Base-by-base conservation (phyloP, 371 early-diverging fungal species). In the Fennellomyces sp. region DNA sequence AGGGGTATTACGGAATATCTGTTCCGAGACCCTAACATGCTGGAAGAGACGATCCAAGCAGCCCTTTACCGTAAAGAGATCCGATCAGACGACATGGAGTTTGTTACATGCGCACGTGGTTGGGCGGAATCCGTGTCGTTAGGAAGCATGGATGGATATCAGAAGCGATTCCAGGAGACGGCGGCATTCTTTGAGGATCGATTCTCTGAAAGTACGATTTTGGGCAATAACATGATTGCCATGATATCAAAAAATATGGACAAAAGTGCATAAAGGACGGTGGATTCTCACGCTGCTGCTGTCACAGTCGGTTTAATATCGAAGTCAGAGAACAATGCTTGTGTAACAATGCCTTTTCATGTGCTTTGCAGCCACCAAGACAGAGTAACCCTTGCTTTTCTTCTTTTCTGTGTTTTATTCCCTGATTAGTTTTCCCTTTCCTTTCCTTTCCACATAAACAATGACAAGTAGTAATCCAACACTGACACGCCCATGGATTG, bases 1-100 rank as follows among this genome's bases (percentile, higher is more conserved):
- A 72, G 79, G 78, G 98, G 98, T 33, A 95, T 97, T 54, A 89
- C 93, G 7, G 97, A 98, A 71, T 95, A 93, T 64, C 65, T 95
- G 33, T 96, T 96, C 66, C 84, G 90, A 49, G 87, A 88, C 60
- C 76, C 80, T 2, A 82, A 81, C 17, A 81, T 94, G 76, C 78
- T 98, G 30, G 86, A 94, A 47, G 91, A 90, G 49, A 81, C 94
- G 2, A 92, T 97, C 45, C 71, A 88, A 29, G 88, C 95, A 0
- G 97, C 97, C 0, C 67, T 97, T 26, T 79, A 85, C 52, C 85
- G 88, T 62, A 85, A 88, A 65, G 85, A 88, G 30, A 93, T 92
- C 58, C 88, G 96, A 30, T 85, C 91, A 8, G 97, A 96, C 66
- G 98, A 97, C 67, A 85, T 94, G 83, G 84, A 94, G 67, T 98